A percentile compares a stretch with the other conserved stretches of the same genome.
These are phyloP conservation scores for Thermothelomyces thermophilus DNA, from an alignment of 2,329 filamentous ascomycete genomes.

Conservation along the genomic window DNA sequence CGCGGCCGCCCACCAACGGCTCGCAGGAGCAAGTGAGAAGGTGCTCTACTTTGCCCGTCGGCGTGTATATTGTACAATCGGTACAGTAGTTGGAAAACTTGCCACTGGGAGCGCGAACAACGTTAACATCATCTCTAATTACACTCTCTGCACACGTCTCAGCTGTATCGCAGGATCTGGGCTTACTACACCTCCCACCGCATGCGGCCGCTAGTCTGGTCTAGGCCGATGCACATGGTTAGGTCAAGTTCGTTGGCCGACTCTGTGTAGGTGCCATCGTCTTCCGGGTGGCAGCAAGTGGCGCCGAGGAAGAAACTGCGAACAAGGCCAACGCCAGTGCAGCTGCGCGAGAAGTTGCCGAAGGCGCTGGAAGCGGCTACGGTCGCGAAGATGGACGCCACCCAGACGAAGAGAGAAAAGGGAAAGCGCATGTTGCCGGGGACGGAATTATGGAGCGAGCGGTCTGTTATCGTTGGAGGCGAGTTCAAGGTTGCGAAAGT, in stretches of 20 bases:
- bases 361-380: not conserved
- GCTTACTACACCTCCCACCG: conserved; percentile 17
- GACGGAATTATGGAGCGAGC: not conserved
- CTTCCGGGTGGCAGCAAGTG: conserved; percentile 3
- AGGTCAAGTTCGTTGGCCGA: conserved; percentile 16
- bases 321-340: conserved; percentile 11
- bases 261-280: not conserved
- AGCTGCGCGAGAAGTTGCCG: conserved; percentile 17
- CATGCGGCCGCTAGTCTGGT: conserved; percentile 11
- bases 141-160: too few species aligned
- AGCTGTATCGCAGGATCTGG: not conserved
- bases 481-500: not conserved
- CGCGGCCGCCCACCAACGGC: conserved; percentile 3
- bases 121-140: too few species aligned
- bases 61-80: conserved; percentile 9
- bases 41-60: not conserved
- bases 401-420: not conserved
- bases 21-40: conserved; percentile 12
- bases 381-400: not conserved
- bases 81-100: conserved; percentile 21
- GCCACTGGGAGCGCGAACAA: conserved; percentile 12
- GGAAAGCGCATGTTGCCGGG: conserved; percentile 5
- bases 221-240: conserved; percentile 19
- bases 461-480: not conserved
- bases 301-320: conserved; percentile 11